Percentiles rank a stretch among this genome's conserved stretches.
phyloP scores from a whole-genome alignment of 2,329 filamentous ascomycete species.

The Alternaria longipes region DNA sequence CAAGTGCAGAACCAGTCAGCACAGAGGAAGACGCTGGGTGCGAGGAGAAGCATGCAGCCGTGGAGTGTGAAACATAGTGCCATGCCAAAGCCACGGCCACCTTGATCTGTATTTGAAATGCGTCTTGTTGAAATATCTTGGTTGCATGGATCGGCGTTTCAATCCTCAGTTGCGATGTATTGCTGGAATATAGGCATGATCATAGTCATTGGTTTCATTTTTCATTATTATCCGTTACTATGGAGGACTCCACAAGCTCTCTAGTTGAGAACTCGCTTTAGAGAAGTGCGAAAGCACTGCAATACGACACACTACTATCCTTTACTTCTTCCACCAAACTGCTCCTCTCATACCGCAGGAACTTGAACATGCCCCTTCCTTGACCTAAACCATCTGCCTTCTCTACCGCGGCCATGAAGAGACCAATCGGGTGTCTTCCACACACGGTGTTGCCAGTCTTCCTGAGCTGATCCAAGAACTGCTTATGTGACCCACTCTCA shows the following conservation, averaged over 20 bases:
- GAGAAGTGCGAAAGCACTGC: conserved; percentile 82
- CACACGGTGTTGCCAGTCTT: conserved; percentile 91
- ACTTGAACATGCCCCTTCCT: conserved; percentile 70
- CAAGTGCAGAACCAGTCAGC: conserved; percentile 36
- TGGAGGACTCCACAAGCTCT: neutral
- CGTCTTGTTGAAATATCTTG: neutral
- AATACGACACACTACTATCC: conserved; percentile 94
- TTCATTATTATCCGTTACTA: neutral
- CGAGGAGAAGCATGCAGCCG: conserved; percentile 60
- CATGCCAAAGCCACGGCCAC: conserved; percentile 42
- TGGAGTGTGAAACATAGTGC: conserved; percentile 56
- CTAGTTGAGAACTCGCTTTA: conserved; percentile 1
- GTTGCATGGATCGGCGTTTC: conserved; percentile 3
- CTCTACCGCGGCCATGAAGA: conserved; percentile 89
- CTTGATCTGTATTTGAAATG: conserved; percentile 13
- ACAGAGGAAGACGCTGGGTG: conserved; percentile 60
- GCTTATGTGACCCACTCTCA: conserved; percentile 74
- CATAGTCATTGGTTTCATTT: neutral
- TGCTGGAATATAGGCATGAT: neutral
- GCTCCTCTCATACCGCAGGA: conserved; percentile 89
- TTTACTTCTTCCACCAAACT: conserved; percentile 71
- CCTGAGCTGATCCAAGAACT: conserved; percentile 73
- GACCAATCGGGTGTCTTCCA: conserved; percentile 91
- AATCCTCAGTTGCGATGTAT: neutral
- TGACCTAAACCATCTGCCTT: conserved; percentile 60